Percentiles rank a stretch among this genome's conserved stretches.
These are phyloP conservation scores for Globisporangium paroecandrum DNA, from an alignment of 352 stramenopile species.

Conservation along the genomic window DNA sequence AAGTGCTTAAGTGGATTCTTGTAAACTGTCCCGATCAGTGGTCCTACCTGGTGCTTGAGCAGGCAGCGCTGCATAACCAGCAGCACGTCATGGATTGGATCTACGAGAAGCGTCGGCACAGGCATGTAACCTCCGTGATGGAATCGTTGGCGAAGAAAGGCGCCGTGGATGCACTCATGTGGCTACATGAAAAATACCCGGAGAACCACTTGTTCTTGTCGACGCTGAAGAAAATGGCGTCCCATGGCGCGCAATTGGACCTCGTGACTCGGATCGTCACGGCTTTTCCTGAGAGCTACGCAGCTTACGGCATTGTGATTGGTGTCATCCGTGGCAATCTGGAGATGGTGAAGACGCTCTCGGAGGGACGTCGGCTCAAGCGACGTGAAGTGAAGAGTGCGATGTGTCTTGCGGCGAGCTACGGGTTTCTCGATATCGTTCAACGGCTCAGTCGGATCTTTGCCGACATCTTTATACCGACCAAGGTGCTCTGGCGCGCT, in stretches of 20 bases:
- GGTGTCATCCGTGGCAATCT: slow-evolving; percentile 10
- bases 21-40: slow-evolving; percentile 1
- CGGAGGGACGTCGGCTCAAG: background rate
- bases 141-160: background rate
- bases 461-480: background rate
- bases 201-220: background rate
- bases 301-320: background rate
- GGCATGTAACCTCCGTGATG: background rate
- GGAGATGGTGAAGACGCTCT: background rate
- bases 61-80: slow-evolving; percentile 11
- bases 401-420: slow-evolving; percentile 13
- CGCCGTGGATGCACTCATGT: slow-evolving; percentile 1
- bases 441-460: slow-evolving; percentile 5
- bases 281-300: slow-evolving; percentile 6
- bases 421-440: slow-evolving; percentile 7
- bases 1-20: slow-evolving; percentile 5
- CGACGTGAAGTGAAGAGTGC: slow-evolving; percentile 11
- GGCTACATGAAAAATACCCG: slow-evolving; percentile 13
- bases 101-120: slow-evolving; percentile 1
- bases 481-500: slow-evolving; percentile 12
- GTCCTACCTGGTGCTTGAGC: slow-evolving; percentile 8
- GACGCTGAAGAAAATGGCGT: slow-evolving; percentile 11
- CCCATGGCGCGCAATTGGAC: background rate
- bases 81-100: slow-evolving; percentile 15
- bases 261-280: slow-evolving; percentile 2